A percentile compares a stretch with the other conserved stretches of the same genome.
These are phyloP conservation scores for Drechmeria coniospora DNA, from an alignment of 2,329 filamentous ascomycete species.

Conservation along the genomic window DNA sequence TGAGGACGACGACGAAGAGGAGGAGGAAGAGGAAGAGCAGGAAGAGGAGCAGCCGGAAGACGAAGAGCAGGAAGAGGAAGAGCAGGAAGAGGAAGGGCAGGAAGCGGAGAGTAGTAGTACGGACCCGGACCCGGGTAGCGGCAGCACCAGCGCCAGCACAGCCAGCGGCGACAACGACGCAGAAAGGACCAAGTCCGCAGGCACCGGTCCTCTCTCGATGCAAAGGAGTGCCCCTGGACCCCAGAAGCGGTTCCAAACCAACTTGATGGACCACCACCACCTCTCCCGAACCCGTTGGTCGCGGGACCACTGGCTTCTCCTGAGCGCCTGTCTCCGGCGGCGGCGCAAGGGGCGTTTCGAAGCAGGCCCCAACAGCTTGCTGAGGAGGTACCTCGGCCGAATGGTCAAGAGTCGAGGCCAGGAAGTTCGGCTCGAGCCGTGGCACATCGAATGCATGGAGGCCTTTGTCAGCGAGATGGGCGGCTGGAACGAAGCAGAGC, in stretches of 20 bases:
- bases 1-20: slow-evolving; percentile 14
- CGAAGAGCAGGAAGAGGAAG: slow-evolving; percentile 2
- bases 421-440: slow-evolving; percentile 32
- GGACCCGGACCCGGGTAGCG: background rate
- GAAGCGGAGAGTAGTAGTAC: background rate
- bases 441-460: slow-evolving; percentile 43
- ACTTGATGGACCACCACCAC: slow-evolving; percentile 3
- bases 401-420: slow-evolving; percentile 30
- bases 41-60: slow-evolving; percentile 10
- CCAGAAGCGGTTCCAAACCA: slow-evolving; percentile 1
- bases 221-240: too few relatives aligned
- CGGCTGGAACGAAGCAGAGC: slow-evolving; percentile 31
- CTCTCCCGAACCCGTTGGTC: slow-evolving; percentile 32
- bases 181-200: background rate
- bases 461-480: slow-evolving; percentile 33
- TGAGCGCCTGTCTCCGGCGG: slow-evolving; percentile 36
- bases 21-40: slow-evolving; percentile 5
- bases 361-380: slow-evolving; percentile 10
- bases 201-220: slow-evolving; percentile 4
- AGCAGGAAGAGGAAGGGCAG: slow-evolving; percentile 3
- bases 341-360: slow-evolving; percentile 25
- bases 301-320: slow-evolving; percentile 34
- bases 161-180: slow-evolving; percentile 1
- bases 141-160: background rate
- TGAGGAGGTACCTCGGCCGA: slow-evolving; percentile 29